Conservation (phyloP, 164 flowering plant genomes). For the Vitis cinerea region DNA sequence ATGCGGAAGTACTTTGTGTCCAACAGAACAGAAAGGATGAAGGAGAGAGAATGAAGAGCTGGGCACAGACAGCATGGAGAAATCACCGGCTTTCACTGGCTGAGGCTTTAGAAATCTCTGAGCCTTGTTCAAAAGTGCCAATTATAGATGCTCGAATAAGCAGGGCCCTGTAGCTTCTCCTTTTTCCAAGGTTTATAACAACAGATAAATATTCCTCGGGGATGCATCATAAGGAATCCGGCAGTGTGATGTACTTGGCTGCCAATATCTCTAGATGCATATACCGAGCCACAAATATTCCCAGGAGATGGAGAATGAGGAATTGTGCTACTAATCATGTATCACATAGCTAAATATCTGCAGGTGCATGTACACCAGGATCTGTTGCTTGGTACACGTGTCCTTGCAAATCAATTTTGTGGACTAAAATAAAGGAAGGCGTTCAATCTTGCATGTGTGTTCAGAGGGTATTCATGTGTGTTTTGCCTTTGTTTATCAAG, state of each 20-base stretch:
- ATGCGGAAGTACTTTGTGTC: conserved; percentile 68
- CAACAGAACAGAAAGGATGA: conserved; percentile 78
- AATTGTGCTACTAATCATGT: too few relatives aligned
- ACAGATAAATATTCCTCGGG: neutral
- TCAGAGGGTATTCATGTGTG: too few relatives aligned
- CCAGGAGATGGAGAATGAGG: too few relatives aligned
- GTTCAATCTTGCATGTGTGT: too few relatives aligned
- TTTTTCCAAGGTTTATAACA: neutral
- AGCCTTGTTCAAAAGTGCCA: conserved; percentile 41
- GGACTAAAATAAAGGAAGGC: too few relatives aligned
- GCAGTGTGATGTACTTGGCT: neutral
- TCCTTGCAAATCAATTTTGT: too few relatives aligned
- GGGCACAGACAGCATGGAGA: conserved; percentile 83
- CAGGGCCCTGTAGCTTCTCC: conserved; percentile 44
- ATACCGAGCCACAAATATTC: too few relatives aligned
- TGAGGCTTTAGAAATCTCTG: conserved; percentile 64
- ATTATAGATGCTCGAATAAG: conserved; percentile 73
- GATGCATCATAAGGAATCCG: neutral
- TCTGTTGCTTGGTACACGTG: too few relatives aligned
- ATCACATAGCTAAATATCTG: too few relatives aligned
- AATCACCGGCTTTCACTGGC: conserved; percentile 70
- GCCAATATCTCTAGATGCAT: neutral
- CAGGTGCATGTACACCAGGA: too few relatives aligned
- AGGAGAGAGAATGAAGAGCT: conserved; percentile 74
- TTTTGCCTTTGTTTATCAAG: too few relatives aligned